Conservation (phyloP, 139 green algal genomes). For the Micromonas pusilla region DNA sequence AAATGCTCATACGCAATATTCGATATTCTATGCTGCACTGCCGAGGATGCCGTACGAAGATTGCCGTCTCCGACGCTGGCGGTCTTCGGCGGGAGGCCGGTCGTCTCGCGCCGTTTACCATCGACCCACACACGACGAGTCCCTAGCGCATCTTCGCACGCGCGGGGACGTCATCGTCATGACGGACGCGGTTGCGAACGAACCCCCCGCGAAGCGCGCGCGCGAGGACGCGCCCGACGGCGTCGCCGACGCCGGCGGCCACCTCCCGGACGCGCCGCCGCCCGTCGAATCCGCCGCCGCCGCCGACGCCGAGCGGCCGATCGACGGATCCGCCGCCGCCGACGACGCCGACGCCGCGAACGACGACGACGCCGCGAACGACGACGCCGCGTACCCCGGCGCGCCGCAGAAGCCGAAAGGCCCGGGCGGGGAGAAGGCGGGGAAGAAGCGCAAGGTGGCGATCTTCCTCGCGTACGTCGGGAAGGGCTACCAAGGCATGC, state of each 20-base stretch:
- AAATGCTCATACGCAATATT: too few relatives aligned
- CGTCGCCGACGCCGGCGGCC: neutral
- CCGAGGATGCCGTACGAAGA: too few relatives aligned
- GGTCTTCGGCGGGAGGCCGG: too few relatives aligned
- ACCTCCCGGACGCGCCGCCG: too few relatives aligned
- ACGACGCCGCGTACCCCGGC: neutral
- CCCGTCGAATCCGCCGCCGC: neutral
- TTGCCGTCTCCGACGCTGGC: too few relatives aligned
- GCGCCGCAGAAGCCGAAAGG: neutral
- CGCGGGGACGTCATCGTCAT: too few relatives aligned
- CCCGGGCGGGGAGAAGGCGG: neutral
- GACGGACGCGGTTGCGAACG: neutral
- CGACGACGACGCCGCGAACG: neutral
- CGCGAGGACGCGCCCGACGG: neutral
- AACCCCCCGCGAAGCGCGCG: neutral
- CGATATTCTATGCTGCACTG: too few relatives aligned
- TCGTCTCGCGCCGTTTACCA: too few relatives aligned
- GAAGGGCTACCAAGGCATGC: constrained; percentile 77
- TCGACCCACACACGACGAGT: too few relatives aligned
- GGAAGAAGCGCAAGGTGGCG: constrained; percentile 65
- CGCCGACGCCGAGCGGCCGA: neutral
- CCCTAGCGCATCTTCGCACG: too few relatives aligned
- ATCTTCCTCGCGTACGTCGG: constrained; percentile 73
- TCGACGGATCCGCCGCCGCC: neutral
- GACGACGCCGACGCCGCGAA: neutral